These are phyloP conservation scores for Coelastrella sp. DNA, from an alignment of 139 green algal species.

Conservation along the genomic window DNA sequence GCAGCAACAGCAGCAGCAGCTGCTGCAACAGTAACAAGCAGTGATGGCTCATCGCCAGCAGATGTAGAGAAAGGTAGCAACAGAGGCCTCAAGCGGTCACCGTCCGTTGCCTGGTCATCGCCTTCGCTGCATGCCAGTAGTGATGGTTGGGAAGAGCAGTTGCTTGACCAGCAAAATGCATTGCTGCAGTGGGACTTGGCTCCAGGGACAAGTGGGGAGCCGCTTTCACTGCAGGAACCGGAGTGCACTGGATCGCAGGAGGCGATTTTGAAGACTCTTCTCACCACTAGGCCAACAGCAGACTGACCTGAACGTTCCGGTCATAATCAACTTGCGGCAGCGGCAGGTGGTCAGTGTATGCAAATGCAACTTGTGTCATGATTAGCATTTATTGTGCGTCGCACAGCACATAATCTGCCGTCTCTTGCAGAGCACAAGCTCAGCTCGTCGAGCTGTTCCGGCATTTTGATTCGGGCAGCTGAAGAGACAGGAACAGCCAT, in stretches of 20 bases:
- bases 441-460: no score
- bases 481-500: no score
- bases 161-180: not conserved
- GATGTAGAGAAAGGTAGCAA: not conserved
- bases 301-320: no score
- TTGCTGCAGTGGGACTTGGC: not conserved
- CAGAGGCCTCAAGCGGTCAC: constrained; percentile 1
- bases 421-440: not conserved
- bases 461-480: no score
- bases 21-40: no score
- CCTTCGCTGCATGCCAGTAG: constrained; percentile 3
- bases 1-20: not conserved
- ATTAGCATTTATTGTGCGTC: not conserved
- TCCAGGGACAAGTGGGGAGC: not conserved
- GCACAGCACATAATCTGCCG: not conserved
- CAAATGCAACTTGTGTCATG: not conserved
- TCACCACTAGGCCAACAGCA: not conserved
- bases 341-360: not conserved
- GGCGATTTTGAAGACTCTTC: not conserved
- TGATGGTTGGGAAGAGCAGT: not conserved
- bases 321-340: not conserved
- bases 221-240: not conserved
- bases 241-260: not conserved
- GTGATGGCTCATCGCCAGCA: no score
- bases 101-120: constrained; percentile 11